Evolutionary conservation across 2,329 filamentous ascomycete genomes (phyloP), one percentile per base, ranked within the genome.

Genomic region (Diaporthe citrichinensis): DNA sequence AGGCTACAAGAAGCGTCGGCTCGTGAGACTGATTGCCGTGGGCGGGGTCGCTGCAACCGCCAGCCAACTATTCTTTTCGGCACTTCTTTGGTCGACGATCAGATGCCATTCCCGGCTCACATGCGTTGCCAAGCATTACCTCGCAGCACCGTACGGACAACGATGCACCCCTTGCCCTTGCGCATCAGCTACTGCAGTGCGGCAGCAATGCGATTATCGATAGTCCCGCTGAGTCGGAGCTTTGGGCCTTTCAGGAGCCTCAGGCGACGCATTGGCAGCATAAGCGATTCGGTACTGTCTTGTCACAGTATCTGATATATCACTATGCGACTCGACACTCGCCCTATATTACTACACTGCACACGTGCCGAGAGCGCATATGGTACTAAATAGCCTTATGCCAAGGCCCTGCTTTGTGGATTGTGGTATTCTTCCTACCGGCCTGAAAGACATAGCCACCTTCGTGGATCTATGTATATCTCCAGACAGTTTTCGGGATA

Each of bases 1-100:
- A 59, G 20, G 49, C 68, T 23, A 80, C 79, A 78, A 71, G 78
- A 59, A 23, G 46, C 6, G 46, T 78, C 14, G 78, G 78, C 53
- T 51, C 74, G 6, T 79, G 71, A 78, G 34, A 53, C 31, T 4
- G 12, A 17, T 17, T 39, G 46, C 62, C 34, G n/a, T 51, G 31
- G 44, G 65, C 46, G 31, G 65, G 46, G 65, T 39, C 14, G n/a
- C 65, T 68, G 65, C 46, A 53, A 51, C 28, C 23, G 46, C 31
- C 34, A 53, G 23, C 8, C 46, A 28, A 28, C 23, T 39, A 36
- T 41, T 25, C 46, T 53, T 28, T 51, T 68, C 46, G 46, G 65
- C 31, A 39, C 44, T 31, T 28, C 12, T 8, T 59, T 34, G 39
- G 39, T n/a, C 62, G 31, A 61, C 10, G 69, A 72, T 59, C 53